These are phyloP conservation scores for Kwoniella shivajii DNA, from an alignment of 1,284 basidiomycete genomes.

Conservation along the genomic window DNA sequence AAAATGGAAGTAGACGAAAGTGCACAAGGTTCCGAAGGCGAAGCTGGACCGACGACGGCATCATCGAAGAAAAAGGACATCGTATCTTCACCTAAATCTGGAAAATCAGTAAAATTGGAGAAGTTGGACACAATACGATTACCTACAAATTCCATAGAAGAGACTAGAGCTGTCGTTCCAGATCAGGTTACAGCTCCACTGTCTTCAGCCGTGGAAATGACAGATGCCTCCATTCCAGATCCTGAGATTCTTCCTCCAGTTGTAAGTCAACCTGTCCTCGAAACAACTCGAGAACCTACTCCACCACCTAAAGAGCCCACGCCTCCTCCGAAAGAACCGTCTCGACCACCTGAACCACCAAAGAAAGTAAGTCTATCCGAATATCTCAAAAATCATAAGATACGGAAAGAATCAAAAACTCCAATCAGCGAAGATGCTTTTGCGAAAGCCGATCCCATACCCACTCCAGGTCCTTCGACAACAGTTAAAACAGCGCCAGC, in stretches of 20 bases:
- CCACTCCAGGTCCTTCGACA: neutral
- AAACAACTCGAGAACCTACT: conserved; percentile 20
- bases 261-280: neutral
- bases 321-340: conserved; percentile 27
- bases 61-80: neutral
- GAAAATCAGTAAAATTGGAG: conserved; percentile 13
- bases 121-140: conserved; percentile 2
- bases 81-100: conserved; percentile 4
- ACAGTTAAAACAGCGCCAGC: neutral
- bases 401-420: conserved; percentile 34
- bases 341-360: conserved; percentile 33
- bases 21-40: neutral
- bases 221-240: conserved; percentile 1
- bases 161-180: conserved; percentile 16
- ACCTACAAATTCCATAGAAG: conserved; percentile 10
- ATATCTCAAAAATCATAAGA: conserved; percentile 44
- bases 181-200: conserved; percentile 22
- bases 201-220: conserved; percentile 12
- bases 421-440: conserved; percentile 6
- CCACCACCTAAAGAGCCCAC: conserved; percentile 27
- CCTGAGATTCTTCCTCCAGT: conserved; percentile 4
- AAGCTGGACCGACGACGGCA: neutral
- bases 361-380: conserved; percentile 48
- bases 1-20: neutral
- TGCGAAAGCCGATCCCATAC: neutral